These are phyloP conservation scores for Paramecium tetraurelia DNA, from an alignment of 73 alveolate species.

Conservation along the genomic window DNA sequence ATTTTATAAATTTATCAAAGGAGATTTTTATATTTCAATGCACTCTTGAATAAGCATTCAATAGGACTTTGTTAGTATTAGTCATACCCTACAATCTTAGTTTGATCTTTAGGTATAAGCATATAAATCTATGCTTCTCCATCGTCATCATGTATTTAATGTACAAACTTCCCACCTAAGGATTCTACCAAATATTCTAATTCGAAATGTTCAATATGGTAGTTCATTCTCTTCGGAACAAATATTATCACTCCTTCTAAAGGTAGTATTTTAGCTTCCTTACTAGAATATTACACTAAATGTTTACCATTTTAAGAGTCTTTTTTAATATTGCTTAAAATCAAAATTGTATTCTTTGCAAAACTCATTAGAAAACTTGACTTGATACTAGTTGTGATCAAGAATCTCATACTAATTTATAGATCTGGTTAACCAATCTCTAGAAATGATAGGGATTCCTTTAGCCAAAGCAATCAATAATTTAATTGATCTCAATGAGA, in stretches of 20 bases:
- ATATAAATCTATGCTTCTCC: neutral
- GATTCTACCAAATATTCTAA: neutral
- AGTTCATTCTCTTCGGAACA: neutral
- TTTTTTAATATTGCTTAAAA: neutral
- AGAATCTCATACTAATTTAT: neutral
- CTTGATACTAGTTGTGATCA: neutral
- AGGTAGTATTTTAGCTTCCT: neutral
- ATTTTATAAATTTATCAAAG: neutral
- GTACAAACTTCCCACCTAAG: neutral
- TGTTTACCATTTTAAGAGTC: neutral
- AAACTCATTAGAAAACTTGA: neutral
- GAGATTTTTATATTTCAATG: neutral
- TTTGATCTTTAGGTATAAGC: neutral
- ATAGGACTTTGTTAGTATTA: neutral
- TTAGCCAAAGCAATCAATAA: neutral
- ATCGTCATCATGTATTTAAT: neutral
- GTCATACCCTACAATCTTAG: neutral
- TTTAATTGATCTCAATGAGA: neutral
- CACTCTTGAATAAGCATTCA: slow-evolving; percentile 14
- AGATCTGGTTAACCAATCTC: neutral
- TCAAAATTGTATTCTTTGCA: neutral
- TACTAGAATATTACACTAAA: neutral
- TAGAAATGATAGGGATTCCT: neutral
- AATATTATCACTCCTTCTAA: neutral
- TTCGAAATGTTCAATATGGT: neutral